Base-by-base conservation (phyloP, 2,329 filamentous ascomycete species). In the Sarocladiaceae sp. region DNA sequence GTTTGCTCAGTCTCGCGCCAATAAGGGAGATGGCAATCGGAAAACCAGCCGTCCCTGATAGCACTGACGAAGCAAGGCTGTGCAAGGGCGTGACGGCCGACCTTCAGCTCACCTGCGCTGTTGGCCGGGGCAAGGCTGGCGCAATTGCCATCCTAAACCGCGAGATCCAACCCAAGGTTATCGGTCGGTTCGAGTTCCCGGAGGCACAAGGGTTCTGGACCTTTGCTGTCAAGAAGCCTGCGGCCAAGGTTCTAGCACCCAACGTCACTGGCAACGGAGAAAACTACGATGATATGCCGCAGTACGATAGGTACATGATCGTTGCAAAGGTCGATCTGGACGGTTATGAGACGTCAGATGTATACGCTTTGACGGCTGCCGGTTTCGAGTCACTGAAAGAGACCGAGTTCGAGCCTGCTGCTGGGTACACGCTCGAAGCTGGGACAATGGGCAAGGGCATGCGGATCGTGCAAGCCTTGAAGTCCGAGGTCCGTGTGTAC, bases 341-440 rank as follows among this genome's bases (percentile, higher is more conserved):
- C 47, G 83, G 81, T 1, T 82, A 80, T 46, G 87, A 91, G 61
- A 82, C 80, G 33, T 91, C 88, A 1, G 81, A 87, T 45, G 82
- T 94, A 2, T 90, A 90, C 55, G 76, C 79, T 32, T 70, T 91
- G 31, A 85, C 82, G n/a, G 79, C 77, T 1, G 80, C 81, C 23
- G 81, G 81, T 3, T 81, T 94, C 47, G 83, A 89, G 58, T 80
- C 85, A 31, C 73, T 91, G 6, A 79, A 80, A 27, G 88, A 84
- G 31, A 88, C 89, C 1, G 93, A 98, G 56, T 96, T 97, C 58
- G 94, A 98, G 49, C 82, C 85, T 3, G 87, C 88, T 35, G 88
- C 90, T 50, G 93, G 90, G 20, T 79, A 83, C 24, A 96, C 93
- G 0, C 74, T 97, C 37, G 85, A 94, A 53, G 85, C 93, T 15